Conservation (phyloP, 495 filamentous ascomycete genomes). For the Xylaria cubensis region DNA sequence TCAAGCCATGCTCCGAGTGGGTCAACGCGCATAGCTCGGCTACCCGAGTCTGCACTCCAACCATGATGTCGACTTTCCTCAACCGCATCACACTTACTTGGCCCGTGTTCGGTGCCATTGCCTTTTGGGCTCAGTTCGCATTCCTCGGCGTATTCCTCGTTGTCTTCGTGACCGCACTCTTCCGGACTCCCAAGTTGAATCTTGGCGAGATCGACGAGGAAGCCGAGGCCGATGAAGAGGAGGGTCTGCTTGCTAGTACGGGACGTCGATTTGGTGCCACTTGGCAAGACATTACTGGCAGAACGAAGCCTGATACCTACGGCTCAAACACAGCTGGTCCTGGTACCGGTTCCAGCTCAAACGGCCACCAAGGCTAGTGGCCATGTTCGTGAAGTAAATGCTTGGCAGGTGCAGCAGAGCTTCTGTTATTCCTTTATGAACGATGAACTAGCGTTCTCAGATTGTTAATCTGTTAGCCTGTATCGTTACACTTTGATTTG, state of each 20-base stretch:
- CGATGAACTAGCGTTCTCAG: background rate
- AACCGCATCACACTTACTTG: slow-evolving; percentile 95
- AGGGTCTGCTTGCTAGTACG: slow-evolving; percentile 83
- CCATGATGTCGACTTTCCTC: slow-evolving; percentile 86
- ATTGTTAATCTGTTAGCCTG: background rate
- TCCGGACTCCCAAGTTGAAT: slow-evolving; percentile 80
- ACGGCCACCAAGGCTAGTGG: background rate
- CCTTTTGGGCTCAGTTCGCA: slow-evolving; percentile 94
- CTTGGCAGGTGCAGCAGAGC: background rate
- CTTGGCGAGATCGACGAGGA: slow-evolving; percentile 82
- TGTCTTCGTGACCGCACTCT: slow-evolving; percentile 73
- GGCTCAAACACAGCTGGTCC: background rate
- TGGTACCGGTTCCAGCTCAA: slow-evolving; percentile 19
- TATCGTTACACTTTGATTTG: background rate
- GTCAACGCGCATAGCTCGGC: slow-evolving; percentile 57
- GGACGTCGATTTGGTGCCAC: slow-evolving; percentile 80
- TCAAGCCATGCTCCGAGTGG: slow-evolving; percentile 82
- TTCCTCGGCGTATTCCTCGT: slow-evolving; percentile 86
- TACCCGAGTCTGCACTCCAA: slow-evolving; percentile 87
- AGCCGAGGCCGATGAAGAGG: slow-evolving; percentile 92
- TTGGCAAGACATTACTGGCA: slow-evolving; percentile 84
- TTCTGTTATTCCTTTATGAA: background rate
- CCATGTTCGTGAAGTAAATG: background rate
- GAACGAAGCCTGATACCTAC: slow-evolving; percentile 30
- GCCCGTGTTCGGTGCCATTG: slow-evolving; percentile 90